Conservation (phyloP, 352 stramenopile species). For the Phytophthora citrophthora region DNA sequence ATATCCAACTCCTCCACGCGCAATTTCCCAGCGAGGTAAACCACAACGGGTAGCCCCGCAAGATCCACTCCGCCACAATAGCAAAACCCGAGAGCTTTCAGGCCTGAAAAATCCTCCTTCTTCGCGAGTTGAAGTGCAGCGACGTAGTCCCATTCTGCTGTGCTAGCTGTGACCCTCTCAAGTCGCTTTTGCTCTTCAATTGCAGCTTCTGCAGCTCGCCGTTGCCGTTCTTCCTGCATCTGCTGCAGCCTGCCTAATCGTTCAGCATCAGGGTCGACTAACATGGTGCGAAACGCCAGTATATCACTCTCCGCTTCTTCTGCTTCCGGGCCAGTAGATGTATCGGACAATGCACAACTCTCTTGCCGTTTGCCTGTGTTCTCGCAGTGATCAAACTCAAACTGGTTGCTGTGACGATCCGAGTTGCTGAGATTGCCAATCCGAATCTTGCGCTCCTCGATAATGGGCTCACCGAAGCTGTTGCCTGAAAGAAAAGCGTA, state of each 20-base stretch:
- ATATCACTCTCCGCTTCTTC: slow-evolving; percentile 54
- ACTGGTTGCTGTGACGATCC: slow-evolving; percentile 35
- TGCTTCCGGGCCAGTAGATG: neutral
- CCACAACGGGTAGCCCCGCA: slow-evolving; percentile 67
- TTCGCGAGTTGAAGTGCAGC: slow-evolving; percentile 51
- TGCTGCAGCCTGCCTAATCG: slow-evolving; percentile 51
- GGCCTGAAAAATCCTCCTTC: slow-evolving; percentile 62
- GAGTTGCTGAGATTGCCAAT: slow-evolving; percentile 43
- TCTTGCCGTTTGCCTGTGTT: neutral
- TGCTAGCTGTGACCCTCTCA: slow-evolving; percentile 24
- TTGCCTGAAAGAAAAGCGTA: slow-evolving; percentile 37
- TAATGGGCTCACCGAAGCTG: slow-evolving; percentile 80
- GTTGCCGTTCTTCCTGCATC: slow-evolving; percentile 47
- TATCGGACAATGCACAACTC: neutral
- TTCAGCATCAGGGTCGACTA: slow-evolving; percentile 58
- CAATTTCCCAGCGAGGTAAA: slow-evolving; percentile 71
- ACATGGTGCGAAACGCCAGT: slow-evolving; percentile 68
- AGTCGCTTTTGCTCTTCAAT: slow-evolving; percentile 25
- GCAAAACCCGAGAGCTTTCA: slow-evolving; percentile 62
- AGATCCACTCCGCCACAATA: slow-evolving; percentile 77
- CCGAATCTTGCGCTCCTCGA: slow-evolving; percentile 82
- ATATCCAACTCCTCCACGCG: slow-evolving; percentile 52
- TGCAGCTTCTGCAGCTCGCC: slow-evolving; percentile 25
- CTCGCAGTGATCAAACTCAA: slow-evolving; percentile 12
- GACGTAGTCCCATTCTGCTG: slow-evolving; percentile 41